Evolutionary conservation across 2,329 filamentous ascomycete genomes (phyloP).

Genomic region (Scolecobasidium constrictum): DNA sequence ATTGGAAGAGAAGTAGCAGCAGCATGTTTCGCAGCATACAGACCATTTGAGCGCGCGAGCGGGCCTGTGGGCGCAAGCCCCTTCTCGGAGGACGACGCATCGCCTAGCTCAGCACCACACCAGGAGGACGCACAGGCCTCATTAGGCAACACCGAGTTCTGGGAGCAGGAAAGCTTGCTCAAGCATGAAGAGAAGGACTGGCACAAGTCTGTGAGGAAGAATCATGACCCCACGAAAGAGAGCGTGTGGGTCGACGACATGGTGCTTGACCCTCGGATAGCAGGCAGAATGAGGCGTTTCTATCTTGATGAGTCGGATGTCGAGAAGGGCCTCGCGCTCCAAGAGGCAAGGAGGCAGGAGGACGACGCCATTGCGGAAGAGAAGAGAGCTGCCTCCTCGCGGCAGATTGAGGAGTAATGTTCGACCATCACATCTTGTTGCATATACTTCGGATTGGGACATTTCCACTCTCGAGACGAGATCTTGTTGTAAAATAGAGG

Average conservation of each 20-base stretch:
- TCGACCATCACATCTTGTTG: no score
- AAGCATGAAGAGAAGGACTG: conserved; percentile 67
- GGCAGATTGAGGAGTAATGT: no score
- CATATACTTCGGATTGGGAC: no score
- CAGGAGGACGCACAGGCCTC: conserved; percentile 2
- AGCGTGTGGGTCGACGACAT: conserved; percentile 67
- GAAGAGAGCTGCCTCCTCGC: no score
- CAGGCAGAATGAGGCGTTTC: conserved; percentile 70
- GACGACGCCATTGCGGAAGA: no score
- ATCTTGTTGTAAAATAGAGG: no score
- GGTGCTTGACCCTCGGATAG: conserved; percentile 65
- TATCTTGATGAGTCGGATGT: conserved; percentile 36
- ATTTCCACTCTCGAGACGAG: no score
- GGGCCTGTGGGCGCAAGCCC: conserved; percentile 52
- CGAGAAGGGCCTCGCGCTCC: background rate
- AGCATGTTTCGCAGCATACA: conserved; percentile 55
- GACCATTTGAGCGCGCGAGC: conserved; percentile 57
- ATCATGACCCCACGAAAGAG: conserved; percentile 45
- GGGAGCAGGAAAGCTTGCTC: conserved; percentile 57
- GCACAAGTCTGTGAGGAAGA: conserved; percentile 63
- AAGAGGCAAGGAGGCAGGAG: no score
- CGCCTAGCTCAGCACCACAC: conserved; percentile 14
- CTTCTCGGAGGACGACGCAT: conserved; percentile 21
- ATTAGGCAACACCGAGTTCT: conserved; percentile 18
- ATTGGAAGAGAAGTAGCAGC: conserved; percentile 82